These are phyloP conservation scores for Lepidopterella palustris DNA, from an alignment of 495 filamentous ascomycete genomes.

Conservation along the genomic window DNA sequence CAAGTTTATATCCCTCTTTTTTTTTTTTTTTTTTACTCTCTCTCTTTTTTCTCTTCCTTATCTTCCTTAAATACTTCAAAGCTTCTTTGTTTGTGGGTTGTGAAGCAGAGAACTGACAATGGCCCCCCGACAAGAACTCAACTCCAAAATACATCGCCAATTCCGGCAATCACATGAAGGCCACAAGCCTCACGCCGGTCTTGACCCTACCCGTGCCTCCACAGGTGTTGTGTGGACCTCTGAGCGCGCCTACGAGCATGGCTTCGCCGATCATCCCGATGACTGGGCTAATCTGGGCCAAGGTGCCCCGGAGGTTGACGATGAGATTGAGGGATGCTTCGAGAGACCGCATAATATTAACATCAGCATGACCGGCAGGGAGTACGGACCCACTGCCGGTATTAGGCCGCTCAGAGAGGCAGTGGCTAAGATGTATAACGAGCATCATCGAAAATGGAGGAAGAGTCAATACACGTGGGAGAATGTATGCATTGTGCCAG, in stretches of 20 bases:
- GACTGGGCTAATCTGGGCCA: slow-evolving; percentile 92
- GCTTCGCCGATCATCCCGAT: slow-evolving; percentile 65
- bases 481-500: slow-evolving; percentile 96
- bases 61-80: no score
- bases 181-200: slow-evolving; percentile 80
- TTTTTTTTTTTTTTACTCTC: not conserved
- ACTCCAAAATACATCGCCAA: slow-evolving; percentile 74
- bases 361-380: slow-evolving; percentile 65
- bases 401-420: slow-evolving; percentile 86
- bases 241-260: slow-evolving; percentile 40
- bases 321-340: slow-evolving; percentile 86
- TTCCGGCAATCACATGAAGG: slow-evolving; percentile 83
- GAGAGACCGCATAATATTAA: slow-evolving; percentile 76
- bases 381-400: slow-evolving; percentile 91
- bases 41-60: not conserved
- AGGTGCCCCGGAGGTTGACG: slow-evolving; percentile 89
- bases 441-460: slow-evolving; percentile 82
- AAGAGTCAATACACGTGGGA: slow-evolving; percentile 92
- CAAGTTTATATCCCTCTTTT: not conserved
- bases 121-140: slow-evolving; percentile 49
- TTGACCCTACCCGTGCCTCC: slow-evolving; percentile 71
- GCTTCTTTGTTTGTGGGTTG: no score
- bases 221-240: slow-evolving; percentile 42
- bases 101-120: not conserved
- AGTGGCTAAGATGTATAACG: slow-evolving; percentile 90